Conservation (phyloP, 2,329 filamentous ascomycete species). For the Aspergillus sp. region DNA sequence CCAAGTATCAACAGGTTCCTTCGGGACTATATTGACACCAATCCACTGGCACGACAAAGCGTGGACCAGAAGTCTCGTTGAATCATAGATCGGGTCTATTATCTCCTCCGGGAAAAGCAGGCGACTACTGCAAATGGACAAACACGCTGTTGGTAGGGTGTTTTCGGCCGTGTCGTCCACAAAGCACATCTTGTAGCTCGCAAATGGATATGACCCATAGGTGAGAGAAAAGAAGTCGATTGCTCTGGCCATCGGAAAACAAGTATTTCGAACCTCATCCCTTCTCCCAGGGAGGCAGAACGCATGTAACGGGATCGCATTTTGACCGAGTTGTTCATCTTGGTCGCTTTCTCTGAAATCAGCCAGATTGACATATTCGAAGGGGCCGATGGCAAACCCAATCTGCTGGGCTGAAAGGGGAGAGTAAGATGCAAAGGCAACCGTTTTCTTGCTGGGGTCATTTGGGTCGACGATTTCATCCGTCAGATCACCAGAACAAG, state of each 20-base stretch:
- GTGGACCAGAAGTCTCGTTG: conserved; percentile 71
- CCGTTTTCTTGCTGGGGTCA: conserved; percentile 75
- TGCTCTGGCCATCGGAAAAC: conserved; percentile 69
- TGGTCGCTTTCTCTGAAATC: conserved; percentile 85
- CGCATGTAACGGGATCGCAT: conserved; percentile 78
- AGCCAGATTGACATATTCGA: conserved; percentile 83
- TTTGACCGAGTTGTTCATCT: conserved; percentile 80
- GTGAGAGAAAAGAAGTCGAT: conserved; percentile 86
- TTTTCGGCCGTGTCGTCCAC: conserved; percentile 79
- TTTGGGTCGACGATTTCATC: conserved; percentile 71
- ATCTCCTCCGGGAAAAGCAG: conserved; percentile 77
- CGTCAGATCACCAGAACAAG: conserved; percentile 81
- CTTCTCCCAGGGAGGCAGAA: conserved; percentile 80
- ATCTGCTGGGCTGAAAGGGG: conserved; percentile 79
- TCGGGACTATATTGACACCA: conserved; percentile 82
- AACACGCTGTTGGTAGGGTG: conserved; percentile 65
- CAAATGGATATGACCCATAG: conserved; percentile 84
- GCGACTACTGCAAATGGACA: conserved; percentile 79
- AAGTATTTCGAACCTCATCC: conserved; percentile 78
- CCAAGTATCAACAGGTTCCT: conserved; percentile 74
- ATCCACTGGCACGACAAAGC: conserved; percentile 88
- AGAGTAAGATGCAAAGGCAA: conserved; percentile 69
- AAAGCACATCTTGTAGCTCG: conserved; percentile 87
- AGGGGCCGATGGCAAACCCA: conserved; percentile 87
- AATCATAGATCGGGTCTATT: conserved; percentile 73